A percentile compares a stretch with the other conserved stretches of the same genome.
Conservation (phyloP, 164 flowering plant genomes). For the Buxus sempervirens region DNA sequence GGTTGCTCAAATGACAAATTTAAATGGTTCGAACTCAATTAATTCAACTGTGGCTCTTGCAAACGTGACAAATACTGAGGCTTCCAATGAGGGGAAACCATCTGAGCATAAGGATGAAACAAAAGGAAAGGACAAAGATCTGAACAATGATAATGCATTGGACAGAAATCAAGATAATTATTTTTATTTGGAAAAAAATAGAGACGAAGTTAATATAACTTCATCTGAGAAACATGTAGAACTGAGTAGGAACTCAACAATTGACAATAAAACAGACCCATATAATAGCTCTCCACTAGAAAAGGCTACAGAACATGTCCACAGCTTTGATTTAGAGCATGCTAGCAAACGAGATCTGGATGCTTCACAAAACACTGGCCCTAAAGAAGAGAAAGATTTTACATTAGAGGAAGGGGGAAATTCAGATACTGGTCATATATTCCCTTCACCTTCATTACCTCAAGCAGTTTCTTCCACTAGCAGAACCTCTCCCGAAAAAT, state of each 20-base stretch:
- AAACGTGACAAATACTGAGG: neutral
- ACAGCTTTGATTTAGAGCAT: neutral
- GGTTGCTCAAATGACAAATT: neutral
- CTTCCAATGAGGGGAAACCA: neutral
- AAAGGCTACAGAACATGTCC: neutral
- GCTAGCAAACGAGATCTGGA: neutral
- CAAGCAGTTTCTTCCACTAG: neutral
- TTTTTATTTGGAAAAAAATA: neutral
- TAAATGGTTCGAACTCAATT: conserved; percentile 1
- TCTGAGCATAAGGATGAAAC: neutral
- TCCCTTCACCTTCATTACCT: neutral
- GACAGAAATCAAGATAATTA: neutral
- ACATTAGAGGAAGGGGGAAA: neutral
- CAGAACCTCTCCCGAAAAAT: neutral
- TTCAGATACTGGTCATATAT: neutral
- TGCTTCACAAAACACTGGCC: neutral
- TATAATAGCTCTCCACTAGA: neutral
- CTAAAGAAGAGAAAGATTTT: neutral
- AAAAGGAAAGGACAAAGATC: neutral
- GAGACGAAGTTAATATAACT: neutral
- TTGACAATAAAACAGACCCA: neutral
- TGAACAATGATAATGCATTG: no score
- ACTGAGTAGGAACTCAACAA: neutral
- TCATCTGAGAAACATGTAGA: neutral
- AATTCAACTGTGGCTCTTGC: conserved; percentile 3